Base-by-base conservation (phyloP, 495 filamentous ascomycete genomes). In the Aspergillus biplanus region DNA sequence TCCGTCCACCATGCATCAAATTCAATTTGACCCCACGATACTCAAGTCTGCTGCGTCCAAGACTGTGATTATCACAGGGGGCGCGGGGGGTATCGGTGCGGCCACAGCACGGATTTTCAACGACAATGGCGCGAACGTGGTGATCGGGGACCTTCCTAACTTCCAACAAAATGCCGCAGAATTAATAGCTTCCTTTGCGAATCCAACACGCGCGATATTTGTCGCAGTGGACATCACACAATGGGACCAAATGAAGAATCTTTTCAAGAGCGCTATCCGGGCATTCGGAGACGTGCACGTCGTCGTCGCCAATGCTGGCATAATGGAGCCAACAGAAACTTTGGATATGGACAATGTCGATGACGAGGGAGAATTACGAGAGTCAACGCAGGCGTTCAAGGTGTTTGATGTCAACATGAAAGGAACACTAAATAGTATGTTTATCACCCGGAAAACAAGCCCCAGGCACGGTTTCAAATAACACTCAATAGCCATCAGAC, bases 251-350 rank as follows among this genome's bases (percentile, higher is more conserved):
- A 62, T 76, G 62, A 67, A 37, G 4, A 65, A 80, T 27, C 80
- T 88, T 56, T 92, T 91, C 76, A 78, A 80, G 13, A 58, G 66
- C 48, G 81, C 84, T n/a, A 70, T 79, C n/a, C 54, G 72, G 42
- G 70, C 75, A 18, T 87, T 84, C 39, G 79, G 82, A 8, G 68
- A 75, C 2, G 78, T 92, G 60, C 84, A 91, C 69, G 79, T 80
- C 33, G 85, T 91, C 0, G 82, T 91, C 57, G 86, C 87, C 52
- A 90, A 88, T 68, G 89, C 90, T 5, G 90, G 89, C 33, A 84
- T 90, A 55, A 80, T 83, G 69, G 79, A 84, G 33, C 67, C 68
- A 7, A 52, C 31, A 12, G 71, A 74, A 61, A 59, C 53, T 16
- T 9, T 33, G 1, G 61, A 21, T 27, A 27, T 27, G 21, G 21